Percentiles rank a stretch among this genome's conserved stretches.
Evolutionary conservation across 2,329 filamentous ascomycete genomes (phyloP).

Genomic region (Trichoderma arundinaceum): DNA sequence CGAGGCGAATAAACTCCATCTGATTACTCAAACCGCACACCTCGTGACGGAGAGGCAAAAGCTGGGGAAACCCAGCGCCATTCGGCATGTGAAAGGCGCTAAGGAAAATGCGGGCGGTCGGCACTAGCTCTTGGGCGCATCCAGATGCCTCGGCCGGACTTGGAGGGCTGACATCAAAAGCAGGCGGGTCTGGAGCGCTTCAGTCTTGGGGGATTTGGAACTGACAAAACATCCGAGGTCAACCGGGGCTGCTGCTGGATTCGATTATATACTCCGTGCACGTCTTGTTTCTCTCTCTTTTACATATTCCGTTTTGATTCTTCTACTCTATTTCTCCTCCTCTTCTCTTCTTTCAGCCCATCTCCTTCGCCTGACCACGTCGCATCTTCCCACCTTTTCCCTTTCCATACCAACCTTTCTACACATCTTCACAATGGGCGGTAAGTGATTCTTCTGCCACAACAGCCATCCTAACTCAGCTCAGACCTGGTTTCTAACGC

Average conservation of each 20-base stretch:
- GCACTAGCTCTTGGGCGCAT: conserved; percentile 31
- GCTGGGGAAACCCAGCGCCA: conserved; percentile 20
- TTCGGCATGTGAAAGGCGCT: conserved; percentile 32
- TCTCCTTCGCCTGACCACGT: not conserved
- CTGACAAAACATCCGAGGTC: conserved; percentile 28
- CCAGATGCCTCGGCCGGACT: conserved; percentile 44
- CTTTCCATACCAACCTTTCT: not conserved
- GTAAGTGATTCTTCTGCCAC: conserved; percentile 39
- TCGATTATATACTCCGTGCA: conserved; percentile 18
- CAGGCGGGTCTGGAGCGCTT: conserved; percentile 34
- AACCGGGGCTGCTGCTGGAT: conserved; percentile 8
- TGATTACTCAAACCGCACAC: too few species aligned
- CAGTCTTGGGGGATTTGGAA: conserved; percentile 5
- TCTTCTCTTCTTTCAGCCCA: not conserved
- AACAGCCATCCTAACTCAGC: not conserved
- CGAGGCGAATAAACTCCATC: too few species aligned
- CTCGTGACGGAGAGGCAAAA: not conserved
- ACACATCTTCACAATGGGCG: conserved; percentile 44
- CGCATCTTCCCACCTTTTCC: not conserved
- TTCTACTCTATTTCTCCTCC: not conserved
- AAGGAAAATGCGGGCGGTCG: conserved; percentile 32
- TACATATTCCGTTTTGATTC: not conserved
- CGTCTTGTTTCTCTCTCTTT: not conserved
- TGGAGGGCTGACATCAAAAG: not conserved
- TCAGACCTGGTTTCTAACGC: conserved; percentile 29